Conservation (phyloP, 441 rosid species). For the Isatis lusitanica region DNA sequence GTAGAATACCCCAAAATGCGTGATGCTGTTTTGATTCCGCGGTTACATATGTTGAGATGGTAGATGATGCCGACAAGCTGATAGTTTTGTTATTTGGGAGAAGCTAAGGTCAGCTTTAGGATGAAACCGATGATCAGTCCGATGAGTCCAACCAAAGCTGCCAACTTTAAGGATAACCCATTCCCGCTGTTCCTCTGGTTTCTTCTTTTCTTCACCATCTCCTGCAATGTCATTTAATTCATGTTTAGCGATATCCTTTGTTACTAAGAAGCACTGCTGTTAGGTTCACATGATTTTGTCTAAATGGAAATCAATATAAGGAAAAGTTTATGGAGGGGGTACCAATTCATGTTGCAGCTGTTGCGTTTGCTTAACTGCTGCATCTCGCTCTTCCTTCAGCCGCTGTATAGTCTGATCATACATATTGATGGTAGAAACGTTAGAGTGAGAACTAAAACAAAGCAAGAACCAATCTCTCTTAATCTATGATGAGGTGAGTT, state of each 20-base stretch:
- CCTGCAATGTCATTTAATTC: constrained; percentile 44
- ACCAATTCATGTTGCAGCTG: constrained; percentile 89
- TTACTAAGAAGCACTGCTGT: no score
- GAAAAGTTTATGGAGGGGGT: constrained; percentile 7
- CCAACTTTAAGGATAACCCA: constrained; percentile 79
- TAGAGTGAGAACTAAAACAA: background rate
- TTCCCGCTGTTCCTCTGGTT: constrained; percentile 45
- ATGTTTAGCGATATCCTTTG: background rate
- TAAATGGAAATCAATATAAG: background rate
- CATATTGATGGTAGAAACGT: constrained; percentile 16
- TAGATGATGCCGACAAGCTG: constrained; percentile 21
- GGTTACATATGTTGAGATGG: constrained; percentile 20
- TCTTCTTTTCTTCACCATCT: constrained; percentile 67
- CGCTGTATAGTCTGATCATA: constrained; percentile 59
- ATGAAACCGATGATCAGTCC: constrained; percentile 80
- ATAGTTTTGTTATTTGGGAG: constrained; percentile 37
- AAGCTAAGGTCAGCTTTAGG: constrained; percentile 67
- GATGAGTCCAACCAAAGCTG: constrained; percentile 75
- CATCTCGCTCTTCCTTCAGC: constrained; percentile 82
- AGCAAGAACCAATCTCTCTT: background rate
- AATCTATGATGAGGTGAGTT: background rate
- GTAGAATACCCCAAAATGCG: constrained; percentile 10
- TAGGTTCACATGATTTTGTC: constrained; percentile 2
- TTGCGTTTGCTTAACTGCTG: constrained; percentile 67
- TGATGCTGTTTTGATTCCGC: constrained; percentile 5